Evolutionary conservation across 2,329 filamentous ascomycete genomes (phyloP), one percentile per base, ranked within the genome.

Genomic region (Cladosporium cucumerinum): DNA sequence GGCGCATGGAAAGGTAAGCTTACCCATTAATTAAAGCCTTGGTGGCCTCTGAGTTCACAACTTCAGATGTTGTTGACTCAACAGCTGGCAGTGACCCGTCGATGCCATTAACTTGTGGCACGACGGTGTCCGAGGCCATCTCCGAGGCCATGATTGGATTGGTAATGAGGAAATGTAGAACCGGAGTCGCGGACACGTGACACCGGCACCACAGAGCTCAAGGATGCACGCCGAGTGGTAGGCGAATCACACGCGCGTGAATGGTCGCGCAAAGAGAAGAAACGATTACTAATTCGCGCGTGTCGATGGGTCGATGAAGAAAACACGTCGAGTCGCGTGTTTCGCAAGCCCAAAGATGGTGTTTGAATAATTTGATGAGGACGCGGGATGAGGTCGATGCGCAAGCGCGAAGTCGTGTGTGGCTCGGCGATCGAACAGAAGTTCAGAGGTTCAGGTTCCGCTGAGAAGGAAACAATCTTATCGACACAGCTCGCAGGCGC

Each of bases 371-470:
- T 57, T 64, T 64, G 61, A 57, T 57, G 61, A 23, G 61, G 52
- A 57, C 54, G 51, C 51, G 54, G 54, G 54, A 58, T 57, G 39
- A 43, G 61, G 61, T 64, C 54, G 54, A 58, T 58, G 61, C 61
- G 61, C 55, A 58, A 58, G 61, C 61, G 61, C 61, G 61, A 64
- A 64, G 64, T 66, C 62, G 65, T 63, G 62, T 65, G 65, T 65
- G 62, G 65, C 65, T 66, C 65, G 65, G 65, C 65, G 62, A 66
- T 66, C 65, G 62, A 66, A 62, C 39, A 62, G 62, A 64, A 49
- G 63, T 54, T 54, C 51, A 54, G 39, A 46, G 54, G 54, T 65
- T 65, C 57, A 65, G 57, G 63, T 51, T 59, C 39, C 34, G 62
- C 43, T 64, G 26, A 36, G 43, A 54, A 64, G 55, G 48, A 64